These are phyloP conservation scores for Fusarium concolor DNA, from an alignment of 2,329 filamentous ascomycete species.

Conservation along the genomic window DNA sequence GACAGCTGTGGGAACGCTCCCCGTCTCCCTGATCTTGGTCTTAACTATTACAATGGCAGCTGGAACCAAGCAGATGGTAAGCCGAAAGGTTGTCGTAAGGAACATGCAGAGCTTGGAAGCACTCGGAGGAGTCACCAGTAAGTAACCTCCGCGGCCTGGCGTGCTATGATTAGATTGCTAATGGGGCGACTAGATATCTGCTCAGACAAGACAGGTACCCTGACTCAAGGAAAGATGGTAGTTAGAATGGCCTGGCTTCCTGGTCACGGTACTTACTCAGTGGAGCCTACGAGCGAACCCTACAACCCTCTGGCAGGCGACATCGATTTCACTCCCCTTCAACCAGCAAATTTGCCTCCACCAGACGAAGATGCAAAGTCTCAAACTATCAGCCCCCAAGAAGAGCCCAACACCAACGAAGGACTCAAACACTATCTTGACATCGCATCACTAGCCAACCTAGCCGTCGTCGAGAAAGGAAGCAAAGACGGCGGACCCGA, in stretches of 20 bases:
- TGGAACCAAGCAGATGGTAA: constrained; percentile 62
- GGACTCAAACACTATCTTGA: constrained; percentile 68
- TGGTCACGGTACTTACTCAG: constrained; percentile 45
- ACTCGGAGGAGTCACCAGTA: constrained; percentile 62
- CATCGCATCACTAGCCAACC: constrained; percentile 73
- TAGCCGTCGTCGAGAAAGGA: constrained; percentile 64
- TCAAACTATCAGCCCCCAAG: constrained; percentile 40
- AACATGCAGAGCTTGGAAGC: constrained; percentile 56
- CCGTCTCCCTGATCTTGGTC: constrained; percentile 60
- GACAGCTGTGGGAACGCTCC: constrained; percentile 59
- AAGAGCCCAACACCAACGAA: constrained; percentile 57
- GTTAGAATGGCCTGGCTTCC: constrained; percentile 50
- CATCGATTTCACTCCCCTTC: constrained; percentile 23
- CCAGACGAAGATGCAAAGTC: constrained; percentile 42
- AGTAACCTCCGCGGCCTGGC: constrained; percentile 16
- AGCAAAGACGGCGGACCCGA: constrained; percentile 58
- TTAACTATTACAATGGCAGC: constrained; percentile 69
- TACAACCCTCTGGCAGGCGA: constrained; percentile 44
- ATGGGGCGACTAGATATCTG: constrained; percentile 44
- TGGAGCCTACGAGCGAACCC: constrained; percentile 46
- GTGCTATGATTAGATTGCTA: constrained; percentile 13
- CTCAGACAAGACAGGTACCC: constrained; percentile 52
- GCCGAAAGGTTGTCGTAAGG: constrained; percentile 61
- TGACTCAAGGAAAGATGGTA: constrained; percentile 51
- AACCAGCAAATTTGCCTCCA: constrained; percentile 39